Evolutionary conservation across 2,329 filamentous ascomycete species (phyloP), one percentile per base, ranked within the genome.

Genomic region (Epichloe hybrida): DNA sequence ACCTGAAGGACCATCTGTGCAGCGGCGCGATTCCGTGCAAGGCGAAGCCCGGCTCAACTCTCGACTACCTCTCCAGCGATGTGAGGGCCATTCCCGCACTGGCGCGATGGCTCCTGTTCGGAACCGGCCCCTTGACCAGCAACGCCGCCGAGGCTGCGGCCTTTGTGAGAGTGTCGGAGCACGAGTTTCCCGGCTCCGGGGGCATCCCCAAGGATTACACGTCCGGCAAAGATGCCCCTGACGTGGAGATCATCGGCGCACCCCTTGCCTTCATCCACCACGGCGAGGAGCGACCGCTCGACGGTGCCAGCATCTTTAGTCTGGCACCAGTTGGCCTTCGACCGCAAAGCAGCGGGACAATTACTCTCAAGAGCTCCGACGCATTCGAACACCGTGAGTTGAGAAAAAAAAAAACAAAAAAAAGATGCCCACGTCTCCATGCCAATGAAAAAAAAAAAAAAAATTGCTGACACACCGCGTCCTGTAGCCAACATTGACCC

Each of bases 1-100:
- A 83, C 62, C 48, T 62, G 34, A 56, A 57, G 54, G 61, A 63
- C 50, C 61, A 61, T n/a, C 50, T 57, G 13, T 51, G 51, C 51
- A 46, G 52, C n/a, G 49, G 45, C 23, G 53, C 48, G 20, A 23
- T 57, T 21, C 8, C 52, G 13, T 53, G 53, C 46, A 57, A 55
- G 50, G 50, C 52, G 35, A 56, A 55, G 48, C 37, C 46, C 8
- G 48, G 52, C 2, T 21, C 41, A 4, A 54, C 54, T 2, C 50
- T 55, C 42, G 55, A 56, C 46, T 57, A 56, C 38, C 52, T 57
- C 36, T 13, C 20, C 36, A 44, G 41, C 50, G 43, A 50, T 27
- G 20, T 54, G 52, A 51, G 51, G 51, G 54, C 51, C 6, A 48
- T 57, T n/a, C 54, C 54, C 0, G 47, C 54, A 13, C 46, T 57